Conservation (phyloP, 768 basidiomycete species). For the Kwoniella sp. region DNA sequence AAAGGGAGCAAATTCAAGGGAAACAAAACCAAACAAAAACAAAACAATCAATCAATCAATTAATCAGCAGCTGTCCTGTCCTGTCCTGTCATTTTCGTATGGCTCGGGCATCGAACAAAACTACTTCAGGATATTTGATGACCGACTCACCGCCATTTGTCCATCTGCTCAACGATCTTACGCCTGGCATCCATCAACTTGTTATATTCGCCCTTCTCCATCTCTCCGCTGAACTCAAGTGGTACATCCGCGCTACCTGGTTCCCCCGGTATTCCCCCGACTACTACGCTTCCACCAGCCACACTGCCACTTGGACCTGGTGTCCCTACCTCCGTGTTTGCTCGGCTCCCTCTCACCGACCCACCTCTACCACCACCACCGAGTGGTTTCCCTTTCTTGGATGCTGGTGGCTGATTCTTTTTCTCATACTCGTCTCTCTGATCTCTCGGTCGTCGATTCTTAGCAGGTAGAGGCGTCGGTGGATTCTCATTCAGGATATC, state of each 20-base stretch:
- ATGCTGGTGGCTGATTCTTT: conserved; percentile 8
- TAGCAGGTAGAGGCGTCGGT: conserved; percentile 71
- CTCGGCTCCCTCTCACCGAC: conserved; percentile 59
- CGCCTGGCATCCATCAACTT: conserved; percentile 75
- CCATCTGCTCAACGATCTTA: conserved; percentile 72
- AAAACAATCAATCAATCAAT: too few species aligned
- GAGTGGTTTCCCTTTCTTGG: not conserved
- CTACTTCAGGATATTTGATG: too few species aligned
- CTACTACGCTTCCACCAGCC: not conserved
- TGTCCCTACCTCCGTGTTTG: conserved; percentile 62
- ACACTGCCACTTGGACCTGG: conserved; percentile 4
- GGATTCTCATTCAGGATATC: conserved; percentile 76
- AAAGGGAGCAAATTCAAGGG: not conserved
- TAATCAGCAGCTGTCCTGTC: too few species aligned
- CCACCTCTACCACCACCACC: conserved; percentile 54
- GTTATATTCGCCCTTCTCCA: conserved; percentile 85
- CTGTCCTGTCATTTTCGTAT: too few species aligned
- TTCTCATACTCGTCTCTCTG: conserved; percentile 40
- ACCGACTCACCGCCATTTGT: conserved; percentile 66
- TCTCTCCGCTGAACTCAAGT: conserved; percentile 79
- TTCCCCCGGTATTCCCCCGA: conserved; percentile 35
- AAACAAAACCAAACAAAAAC: too few species aligned
- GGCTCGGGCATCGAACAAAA: too few species aligned
- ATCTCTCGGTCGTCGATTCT: conserved; percentile 40
- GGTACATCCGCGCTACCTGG: conserved; percentile 61